A percentile compares a stretch with the other conserved stretches of the same genome.
phyloP scores from a whole-genome alignment of 805 yeast species.

The Torulaspora maleeae region DNA sequence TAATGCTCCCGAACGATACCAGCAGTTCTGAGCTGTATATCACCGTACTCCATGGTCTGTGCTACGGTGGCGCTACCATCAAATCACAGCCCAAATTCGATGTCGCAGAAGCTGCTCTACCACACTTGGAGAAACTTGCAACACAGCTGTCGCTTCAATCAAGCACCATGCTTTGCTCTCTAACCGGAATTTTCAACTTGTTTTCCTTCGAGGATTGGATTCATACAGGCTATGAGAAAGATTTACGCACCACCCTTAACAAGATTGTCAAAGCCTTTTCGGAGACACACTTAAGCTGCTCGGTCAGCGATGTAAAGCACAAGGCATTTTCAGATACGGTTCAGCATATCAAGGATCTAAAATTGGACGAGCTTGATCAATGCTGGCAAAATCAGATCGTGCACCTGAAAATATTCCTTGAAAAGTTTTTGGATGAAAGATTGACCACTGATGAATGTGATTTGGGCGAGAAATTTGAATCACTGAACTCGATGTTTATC shows the following conservation, averaged over 20 bases:
- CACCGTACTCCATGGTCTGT: constrained; percentile 30
- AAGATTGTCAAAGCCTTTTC: constrained; percentile 22
- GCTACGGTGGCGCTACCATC: constrained; percentile 26
- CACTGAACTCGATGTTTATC: constrained; percentile 24
- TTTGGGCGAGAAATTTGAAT: constrained; percentile 11
- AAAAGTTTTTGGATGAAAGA: constrained; percentile 24
- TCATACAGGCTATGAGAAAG: constrained; percentile 24
- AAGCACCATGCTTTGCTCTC: constrained; percentile 19
- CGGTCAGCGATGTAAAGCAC: constrained; percentile 11
- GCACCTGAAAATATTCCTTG: constrained; percentile 20
- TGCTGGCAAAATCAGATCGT: constrained; percentile 25
- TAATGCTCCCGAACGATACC: constrained; percentile 25
- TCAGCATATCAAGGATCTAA: constrained; percentile 20
- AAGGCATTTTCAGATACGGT: constrained; percentile 19
- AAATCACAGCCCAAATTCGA: constrained; percentile 24
- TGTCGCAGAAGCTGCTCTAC: constrained; percentile 22
- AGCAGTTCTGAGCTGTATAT: constrained; percentile 24
- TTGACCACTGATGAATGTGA: constrained; percentile 8
- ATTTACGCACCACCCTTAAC: constrained; percentile 17
- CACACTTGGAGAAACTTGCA: constrained; percentile 24
- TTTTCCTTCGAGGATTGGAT: constrained; percentile 33
- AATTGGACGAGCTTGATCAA: constrained; percentile 24
- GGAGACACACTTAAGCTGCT: constrained; percentile 16
- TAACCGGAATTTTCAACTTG: constrained; percentile 25
- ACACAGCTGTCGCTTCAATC: constrained; percentile 24